phyloP scores from a whole-genome alignment of 2,329 filamentous ascomycete species.

The Verruconis gallopava region DNA sequence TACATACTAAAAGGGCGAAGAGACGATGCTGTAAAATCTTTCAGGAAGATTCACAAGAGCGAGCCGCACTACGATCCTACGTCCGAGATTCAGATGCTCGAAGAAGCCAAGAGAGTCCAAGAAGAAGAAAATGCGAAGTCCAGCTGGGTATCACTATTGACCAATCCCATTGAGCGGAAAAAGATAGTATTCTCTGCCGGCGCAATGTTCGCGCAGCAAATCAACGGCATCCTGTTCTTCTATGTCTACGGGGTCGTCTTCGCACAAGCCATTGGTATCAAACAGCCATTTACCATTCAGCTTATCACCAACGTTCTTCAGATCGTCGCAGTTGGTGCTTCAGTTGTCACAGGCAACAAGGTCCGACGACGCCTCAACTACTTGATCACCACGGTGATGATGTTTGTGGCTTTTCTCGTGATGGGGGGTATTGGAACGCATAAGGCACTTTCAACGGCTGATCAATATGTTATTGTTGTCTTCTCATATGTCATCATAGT shows the following conservation, averaged over 20 bases:
- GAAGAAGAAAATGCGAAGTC: not conserved
- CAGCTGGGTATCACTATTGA: not conserved
- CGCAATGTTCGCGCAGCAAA: conserved; percentile 33
- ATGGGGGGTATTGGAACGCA: not conserved
- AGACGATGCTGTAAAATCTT: not conserved
- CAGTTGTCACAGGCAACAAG: not conserved
- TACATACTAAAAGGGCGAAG: not conserved
- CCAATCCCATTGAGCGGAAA: conserved; percentile 13
- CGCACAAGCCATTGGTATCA: conserved; percentile 8
- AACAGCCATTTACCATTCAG: not conserved
- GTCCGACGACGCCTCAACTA: not conserved
- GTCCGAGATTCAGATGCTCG: conserved; percentile 28
- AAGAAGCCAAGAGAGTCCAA: not conserved
- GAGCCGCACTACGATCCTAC: conserved; percentile 9
- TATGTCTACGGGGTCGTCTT: conserved; percentile 16
- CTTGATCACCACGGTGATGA: not conserved
- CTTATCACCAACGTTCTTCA: not conserved
- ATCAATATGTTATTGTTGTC: not conserved
- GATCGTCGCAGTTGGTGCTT: not conserved
- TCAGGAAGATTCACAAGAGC: conserved; percentile 1
- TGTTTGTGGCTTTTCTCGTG: not conserved
- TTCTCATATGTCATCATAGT: conserved; percentile 18
- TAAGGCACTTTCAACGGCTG: not conserved
- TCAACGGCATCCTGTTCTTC: conserved; percentile 33
- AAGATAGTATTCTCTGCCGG: conserved; percentile 33